Evolutionary conservation across 495 filamentous ascomycete genomes (phyloP), one percentile per base, ranked within the genome.

Genomic region (Aspergillus homomorphus): DNA sequence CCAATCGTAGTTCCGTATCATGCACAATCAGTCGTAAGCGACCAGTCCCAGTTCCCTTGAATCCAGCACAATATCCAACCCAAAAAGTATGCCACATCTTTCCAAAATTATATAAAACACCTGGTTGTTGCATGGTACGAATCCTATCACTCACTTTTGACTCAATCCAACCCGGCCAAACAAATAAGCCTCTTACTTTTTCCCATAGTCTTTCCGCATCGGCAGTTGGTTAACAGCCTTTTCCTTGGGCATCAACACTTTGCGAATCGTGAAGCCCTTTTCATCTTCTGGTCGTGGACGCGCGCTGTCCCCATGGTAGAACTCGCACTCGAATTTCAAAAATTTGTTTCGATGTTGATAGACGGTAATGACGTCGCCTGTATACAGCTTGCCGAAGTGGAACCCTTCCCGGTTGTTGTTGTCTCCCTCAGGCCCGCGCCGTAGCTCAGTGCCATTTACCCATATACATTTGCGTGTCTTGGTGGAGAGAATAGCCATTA

Each of bases 321-420:
- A 83, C 44, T 84, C 82, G 59, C 80, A 82, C 22, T 68, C 59
- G 21, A 84, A 77, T 46, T 75, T 78, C 28, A 87, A 64, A 45
- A 72, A 82, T 38, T 76, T 64, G 44, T 68, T 61, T 1, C 65
- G 66, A n/a, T 77, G 59, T 21, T 75, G 54, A 74, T 80, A 91
- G 15, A 92, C 77, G 3, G 80, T 79, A 50, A 96, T 84, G 41
- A 82, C 75, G 66, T 96, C 91, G 8, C 87, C 88, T 18, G 87
- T 79, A 69, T 89, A 82, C 23, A 96, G 67, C 51, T 83, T 80
- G 22, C 87, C 84, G 77, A 84, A 94, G 51, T 82, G 69, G 8
- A 76, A 73, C 28, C 78, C 82, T 15, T 83, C 72, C 0, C 72
- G 70, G 9, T 79, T 72, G 15, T 76, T 74, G 14, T 76, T 73